phyloP scores from a whole-genome alignment of 306 rosid species.

The Astragalus membranaceus region DNA sequence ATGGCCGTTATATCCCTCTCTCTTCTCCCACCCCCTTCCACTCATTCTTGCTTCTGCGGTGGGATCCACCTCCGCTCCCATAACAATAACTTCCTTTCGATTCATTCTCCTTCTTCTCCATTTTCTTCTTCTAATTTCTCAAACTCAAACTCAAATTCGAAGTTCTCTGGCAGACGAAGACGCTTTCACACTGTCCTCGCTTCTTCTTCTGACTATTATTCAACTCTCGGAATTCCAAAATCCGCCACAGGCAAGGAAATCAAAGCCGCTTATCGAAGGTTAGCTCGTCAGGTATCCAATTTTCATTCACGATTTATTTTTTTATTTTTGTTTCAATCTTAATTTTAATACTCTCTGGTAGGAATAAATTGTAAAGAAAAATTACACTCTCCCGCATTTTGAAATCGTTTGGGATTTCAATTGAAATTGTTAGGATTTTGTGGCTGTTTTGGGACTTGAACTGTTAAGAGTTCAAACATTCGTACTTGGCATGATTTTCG shows the following conservation, averaged over 20 bases:
- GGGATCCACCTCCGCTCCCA: constrained; percentile 44
- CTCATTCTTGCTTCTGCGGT: constrained; percentile 33
- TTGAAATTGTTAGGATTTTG: not conserved
- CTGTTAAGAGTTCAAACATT: not conserved
- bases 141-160: constrained; percentile 7
- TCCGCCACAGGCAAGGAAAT: constrained; percentile 78
- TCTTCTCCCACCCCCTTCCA: constrained; percentile 28
- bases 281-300: constrained; percentile 87
- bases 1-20: constrained; percentile 66
- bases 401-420: not conserved
- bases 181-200: constrained; percentile 42
- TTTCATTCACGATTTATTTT: not conserved
- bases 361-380: not conserved
- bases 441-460: not conserved
- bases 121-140: constrained; percentile 8
- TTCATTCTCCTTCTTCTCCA: constrained; percentile 27
- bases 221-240: constrained; percentile 82
- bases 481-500: constrained; percentile 20
- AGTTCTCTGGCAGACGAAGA: constrained; percentile 25
- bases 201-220: constrained; percentile 80
- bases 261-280: constrained; percentile 86
- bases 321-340: not conserved
- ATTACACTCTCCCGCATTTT: not conserved
- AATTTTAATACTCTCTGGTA: not conserved
- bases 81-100: constrained; percentile 35